These are phyloP conservation scores for Sporothrix pallida DNA, from an alignment of 2,329 filamentous ascomycete genomes.

Conservation along the genomic window DNA sequence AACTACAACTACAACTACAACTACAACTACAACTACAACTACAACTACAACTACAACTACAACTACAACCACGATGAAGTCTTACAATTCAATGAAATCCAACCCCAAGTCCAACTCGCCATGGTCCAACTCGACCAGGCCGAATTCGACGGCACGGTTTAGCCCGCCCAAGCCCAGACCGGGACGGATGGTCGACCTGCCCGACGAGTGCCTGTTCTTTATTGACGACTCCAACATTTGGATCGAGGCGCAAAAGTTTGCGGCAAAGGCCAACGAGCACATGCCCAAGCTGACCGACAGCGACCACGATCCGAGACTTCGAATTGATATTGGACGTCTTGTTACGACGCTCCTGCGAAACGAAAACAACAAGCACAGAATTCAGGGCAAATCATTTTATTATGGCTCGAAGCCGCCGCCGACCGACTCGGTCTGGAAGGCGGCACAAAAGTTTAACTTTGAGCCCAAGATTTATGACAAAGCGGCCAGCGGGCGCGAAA, in stretches of 20 bases:
- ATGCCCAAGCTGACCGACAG: conserved; percentile 39
- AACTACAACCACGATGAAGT: background rate
- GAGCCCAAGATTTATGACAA: conserved; percentile 10
- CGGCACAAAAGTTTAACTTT: background rate
- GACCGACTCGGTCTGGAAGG: conserved; percentile 12
- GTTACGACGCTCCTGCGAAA: background rate
- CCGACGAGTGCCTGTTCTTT: conserved; percentile 40
- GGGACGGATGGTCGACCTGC: background rate
- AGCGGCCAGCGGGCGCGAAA: conserved; percentile 38
- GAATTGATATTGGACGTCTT: conserved; percentile 31
- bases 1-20: background rate
- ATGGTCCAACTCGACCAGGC: no score
- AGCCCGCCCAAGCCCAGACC: background rate
- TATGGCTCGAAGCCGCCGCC: conserved; percentile 31
- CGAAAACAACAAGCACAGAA: background rate
- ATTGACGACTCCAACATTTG: conserved; percentile 41
- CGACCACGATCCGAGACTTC: conserved; percentile 38
- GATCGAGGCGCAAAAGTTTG: conserved; percentile 41
- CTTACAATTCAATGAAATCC: background rate
- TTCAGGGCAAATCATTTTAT: background rate
- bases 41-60: background rate
- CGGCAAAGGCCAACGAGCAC: conserved; percentile 37
- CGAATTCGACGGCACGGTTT: no score
- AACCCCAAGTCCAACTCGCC: background rate
- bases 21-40: background rate